A percentile compares a stretch with the other conserved stretches of the same genome.
Evolutionary conservation across 176 grass and related monocot species (phyloP).

Genomic region (Poa pratensis): DNA sequence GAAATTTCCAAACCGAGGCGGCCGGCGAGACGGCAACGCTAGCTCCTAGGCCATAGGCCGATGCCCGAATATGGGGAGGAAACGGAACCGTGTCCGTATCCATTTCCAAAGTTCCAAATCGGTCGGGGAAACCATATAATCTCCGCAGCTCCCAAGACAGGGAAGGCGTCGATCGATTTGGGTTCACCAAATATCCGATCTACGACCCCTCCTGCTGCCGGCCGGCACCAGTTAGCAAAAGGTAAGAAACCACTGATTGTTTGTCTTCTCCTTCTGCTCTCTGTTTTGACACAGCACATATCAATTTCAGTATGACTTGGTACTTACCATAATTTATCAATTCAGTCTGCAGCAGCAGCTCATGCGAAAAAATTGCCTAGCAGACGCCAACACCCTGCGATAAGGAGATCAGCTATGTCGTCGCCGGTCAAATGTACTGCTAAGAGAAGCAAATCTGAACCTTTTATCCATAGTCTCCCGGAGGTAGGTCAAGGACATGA

Average conservation of each 20-base stretch:
- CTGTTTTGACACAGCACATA: not conserved
- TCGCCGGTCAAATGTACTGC: not conserved
- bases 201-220: not conserved
- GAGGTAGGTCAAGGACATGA: constrained; percentile 1
- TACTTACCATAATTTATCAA: not conserved
- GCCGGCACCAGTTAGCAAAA: not conserved
- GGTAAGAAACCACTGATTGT: constrained; percentile 1
- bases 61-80: not conserved
- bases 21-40: not conserved
- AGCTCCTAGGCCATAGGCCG: too few relatives aligned
- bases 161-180: not conserved
- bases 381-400: not conserved
- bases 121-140: not conserved
- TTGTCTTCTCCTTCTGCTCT: not conserved
- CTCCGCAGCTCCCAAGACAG: not conserved
- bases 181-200: not conserved
- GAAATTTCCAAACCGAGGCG: not conserved
- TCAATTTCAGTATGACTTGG: not conserved
- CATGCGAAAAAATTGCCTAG: not conserved
- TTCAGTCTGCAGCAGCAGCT: not conserved
- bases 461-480: not conserved
- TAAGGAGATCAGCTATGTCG: not conserved
- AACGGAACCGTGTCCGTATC: not conserved
- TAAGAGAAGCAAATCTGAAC: constrained; percentile 5
- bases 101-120: not conserved